Evolutionary conservation across 2,329 filamentous ascomycete genomes (phyloP).

Genomic region (Trichocomaceae sp.): DNA sequence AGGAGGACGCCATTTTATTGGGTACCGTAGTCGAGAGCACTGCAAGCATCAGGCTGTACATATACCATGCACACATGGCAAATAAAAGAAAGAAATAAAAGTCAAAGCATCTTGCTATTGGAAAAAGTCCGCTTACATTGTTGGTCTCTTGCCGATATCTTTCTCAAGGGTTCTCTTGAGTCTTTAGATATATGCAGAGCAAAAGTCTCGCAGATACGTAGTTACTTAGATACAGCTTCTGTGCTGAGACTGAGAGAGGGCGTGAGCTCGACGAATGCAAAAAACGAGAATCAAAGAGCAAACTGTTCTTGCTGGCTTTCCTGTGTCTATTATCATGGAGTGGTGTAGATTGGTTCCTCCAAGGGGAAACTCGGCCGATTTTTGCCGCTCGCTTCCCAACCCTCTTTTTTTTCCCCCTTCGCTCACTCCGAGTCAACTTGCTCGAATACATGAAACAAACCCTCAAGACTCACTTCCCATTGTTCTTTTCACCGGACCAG

Average conservation of each 20-base stretch:
- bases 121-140: neutral
- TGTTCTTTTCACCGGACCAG: neutral
- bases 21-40: conserved; percentile 1
- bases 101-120: neutral
- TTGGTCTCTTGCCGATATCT: neutral
- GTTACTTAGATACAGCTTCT: neutral
- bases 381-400: conserved; percentile 6
- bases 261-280: no score
- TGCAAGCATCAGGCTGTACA: conserved; percentile 5
- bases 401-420: conserved; percentile 5
- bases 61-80: conserved; percentile 6
- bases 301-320: neutral
- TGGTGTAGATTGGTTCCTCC: no score
- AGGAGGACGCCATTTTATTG: neutral
- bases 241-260: neutral
- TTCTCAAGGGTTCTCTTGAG: no score
- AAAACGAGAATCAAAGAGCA: no score
- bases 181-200: no score
- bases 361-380: conserved; percentile 7
- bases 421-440: neutral
- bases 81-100: conserved; percentile 3
- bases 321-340: no score
- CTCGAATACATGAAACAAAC: neutral
- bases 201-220: no score
- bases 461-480: neutral